These are phyloP conservation scores for Martensiomyces pterosporus DNA, from an alignment of 192 early-diverging fungal species.

Conservation along the genomic window DNA sequence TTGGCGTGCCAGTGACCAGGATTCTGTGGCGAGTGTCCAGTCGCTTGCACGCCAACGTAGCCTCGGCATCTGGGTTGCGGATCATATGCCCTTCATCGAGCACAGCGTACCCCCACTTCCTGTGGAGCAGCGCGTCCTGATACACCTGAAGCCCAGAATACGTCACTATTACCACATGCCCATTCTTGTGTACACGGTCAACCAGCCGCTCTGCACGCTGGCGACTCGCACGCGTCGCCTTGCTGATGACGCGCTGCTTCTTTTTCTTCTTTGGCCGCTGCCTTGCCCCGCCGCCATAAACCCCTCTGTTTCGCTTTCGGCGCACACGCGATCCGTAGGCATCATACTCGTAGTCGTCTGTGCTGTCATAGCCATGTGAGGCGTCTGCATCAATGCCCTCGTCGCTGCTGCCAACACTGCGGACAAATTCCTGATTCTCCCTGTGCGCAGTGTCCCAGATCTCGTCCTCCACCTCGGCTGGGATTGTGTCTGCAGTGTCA, in stretches of 20 bases:
- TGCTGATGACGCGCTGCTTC: slow-evolving; percentile 1
- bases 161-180: slow-evolving; percentile 85
- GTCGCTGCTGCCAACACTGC: background rate
- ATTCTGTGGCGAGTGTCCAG: slow-evolving; percentile 69
- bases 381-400: background rate
- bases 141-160: slow-evolving; percentile 80
- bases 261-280: slow-evolving; percentile 12
- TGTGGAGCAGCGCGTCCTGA: slow-evolving; percentile 58
- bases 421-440: slow-evolving; percentile 11
- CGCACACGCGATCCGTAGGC: slow-evolving; percentile 43
- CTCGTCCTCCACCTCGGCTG: slow-evolving; percentile 6
- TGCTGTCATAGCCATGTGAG: slow-evolving; percentile 20
- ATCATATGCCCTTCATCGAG: slow-evolving; percentile 98
- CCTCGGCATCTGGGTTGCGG: slow-evolving; percentile 88
- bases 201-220: slow-evolving; percentile 26
- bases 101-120: slow-evolving; percentile 81
- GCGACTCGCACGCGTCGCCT: slow-evolving; percentile 18
- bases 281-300: slow-evolving; percentile 30
- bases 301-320: slow-evolving; percentile 47
- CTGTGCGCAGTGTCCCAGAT: slow-evolving; percentile 8
- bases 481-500: background rate
- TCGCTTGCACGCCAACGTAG: slow-evolving; percentile 69
- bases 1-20: slow-evolving; percentile 74
- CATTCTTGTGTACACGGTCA: slow-evolving; percentile 36
- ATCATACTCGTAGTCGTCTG: slow-evolving; percentile 48